These are phyloP conservation scores for Chrysanthemum makinoi DNA, from an alignment of 129 eudicot species.

Conservation along the genomic window DNA sequence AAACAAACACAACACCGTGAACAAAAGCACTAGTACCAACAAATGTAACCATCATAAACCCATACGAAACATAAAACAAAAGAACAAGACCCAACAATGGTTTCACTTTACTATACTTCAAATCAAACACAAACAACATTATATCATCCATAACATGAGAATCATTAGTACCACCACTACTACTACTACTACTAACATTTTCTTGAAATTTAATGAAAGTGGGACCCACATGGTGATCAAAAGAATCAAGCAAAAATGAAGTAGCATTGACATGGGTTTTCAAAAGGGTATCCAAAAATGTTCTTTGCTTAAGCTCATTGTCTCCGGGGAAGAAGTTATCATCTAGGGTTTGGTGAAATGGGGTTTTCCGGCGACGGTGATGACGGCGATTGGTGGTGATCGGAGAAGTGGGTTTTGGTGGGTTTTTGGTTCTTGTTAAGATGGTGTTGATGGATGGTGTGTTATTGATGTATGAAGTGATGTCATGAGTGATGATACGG, in stretches of 20 bases:
- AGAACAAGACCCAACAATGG: conserved; percentile 49
- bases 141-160: conserved; percentile 38
- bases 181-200: conserved; percentile 8
- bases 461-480: conserved; percentile 64
- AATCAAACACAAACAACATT: conserved; percentile 51
- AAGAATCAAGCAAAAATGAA: conserved; percentile 32
- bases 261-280: conserved; percentile 41
- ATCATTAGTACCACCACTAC: conserved; percentile 21
- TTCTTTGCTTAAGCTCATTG: conserved; percentile 48
- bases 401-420: conserved; percentile 27
- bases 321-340: conserved; percentile 78
- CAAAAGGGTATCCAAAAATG: conserved; percentile 34
- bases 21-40: conserved; percentile 62
- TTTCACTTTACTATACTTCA: conserved; percentile 50
- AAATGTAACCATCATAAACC: conserved; percentile 53
- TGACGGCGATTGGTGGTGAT: conserved; percentile 22
- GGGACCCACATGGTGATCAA: conserved; percentile 39
- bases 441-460: conserved; percentile 69
- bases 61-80: conserved; percentile 53
- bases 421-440: conserved; percentile 49
- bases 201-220: conserved; percentile 25
- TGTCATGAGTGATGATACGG: conserved; percentile 48
- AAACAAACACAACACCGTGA: conserved; percentile 64
- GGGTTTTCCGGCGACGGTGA: conserved; percentile 55
- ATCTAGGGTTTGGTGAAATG: conserved; percentile 71